Conservation (phyloP, 257 asterid species). For the Penstemon newberryi region DNA sequence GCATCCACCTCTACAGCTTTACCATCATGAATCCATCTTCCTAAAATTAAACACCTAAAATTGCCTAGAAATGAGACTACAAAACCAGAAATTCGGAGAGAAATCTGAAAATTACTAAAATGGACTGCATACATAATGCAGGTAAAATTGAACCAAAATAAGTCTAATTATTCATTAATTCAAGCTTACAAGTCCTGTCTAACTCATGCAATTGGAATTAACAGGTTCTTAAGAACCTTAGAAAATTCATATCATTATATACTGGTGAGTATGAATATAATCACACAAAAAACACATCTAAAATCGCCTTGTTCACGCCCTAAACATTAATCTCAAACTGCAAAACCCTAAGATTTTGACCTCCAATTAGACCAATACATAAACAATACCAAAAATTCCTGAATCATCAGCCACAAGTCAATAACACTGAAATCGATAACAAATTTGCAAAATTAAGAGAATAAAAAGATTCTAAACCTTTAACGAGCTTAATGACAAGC, state of each 20-base stretch:
- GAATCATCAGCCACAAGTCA: not conserved
- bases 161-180: not conserved
- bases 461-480: constrained; percentile 47
- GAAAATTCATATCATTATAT: too few species aligned
- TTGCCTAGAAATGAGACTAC: constrained; percentile 5
- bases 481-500: constrained; percentile 75
- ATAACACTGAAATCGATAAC: not conserved
- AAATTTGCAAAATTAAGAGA: not conserved
- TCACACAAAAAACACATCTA: not conserved
- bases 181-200: too few species aligned
- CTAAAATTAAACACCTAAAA: not conserved
- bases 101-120: constrained; percentile 1
- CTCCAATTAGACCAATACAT: not conserved
- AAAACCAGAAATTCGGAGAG: not conserved
- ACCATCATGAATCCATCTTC: too few species aligned
- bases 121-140: constrained; percentile 13
- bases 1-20: too few species aligned
- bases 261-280: too few species aligned
- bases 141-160: constrained; percentile 2
- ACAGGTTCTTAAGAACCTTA: too few species aligned
- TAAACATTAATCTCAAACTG: constrained; percentile 4
- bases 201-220: too few species aligned
- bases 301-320: not conserved
- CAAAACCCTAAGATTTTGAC: constrained; percentile 17
- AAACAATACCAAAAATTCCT: not conserved